Conservation (phyloP, 176 grass and related monocot genomes). For the Otatea glauca region DNA sequence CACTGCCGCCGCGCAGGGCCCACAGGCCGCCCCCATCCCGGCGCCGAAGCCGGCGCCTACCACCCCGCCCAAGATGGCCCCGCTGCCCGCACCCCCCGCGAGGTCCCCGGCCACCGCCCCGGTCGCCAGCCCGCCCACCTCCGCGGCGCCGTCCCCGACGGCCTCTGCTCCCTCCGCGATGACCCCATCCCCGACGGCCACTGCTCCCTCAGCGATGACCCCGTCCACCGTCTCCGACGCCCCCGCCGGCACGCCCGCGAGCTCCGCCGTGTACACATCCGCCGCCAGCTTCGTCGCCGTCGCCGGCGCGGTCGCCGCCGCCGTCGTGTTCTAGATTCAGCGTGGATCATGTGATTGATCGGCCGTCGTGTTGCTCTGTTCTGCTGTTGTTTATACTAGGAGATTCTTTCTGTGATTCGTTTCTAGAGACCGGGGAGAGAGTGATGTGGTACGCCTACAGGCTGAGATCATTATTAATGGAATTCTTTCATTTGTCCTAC, state of each 20-base stretch:
- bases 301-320: constrained; percentile 50
- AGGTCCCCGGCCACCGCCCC: constrained; percentile 45
- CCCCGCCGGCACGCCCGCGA: neutral
- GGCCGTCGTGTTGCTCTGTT: neutral
- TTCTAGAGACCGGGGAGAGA: constrained; percentile 25
- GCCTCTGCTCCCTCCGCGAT: constrained; percentile 23
- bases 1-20: constrained; percentile 31
- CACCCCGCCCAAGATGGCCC: constrained; percentile 50
- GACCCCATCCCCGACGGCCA: constrained; percentile 13
- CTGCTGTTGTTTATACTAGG: constrained; percentile 29
- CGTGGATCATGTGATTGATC: neutral
- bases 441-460: too few relatives aligned
- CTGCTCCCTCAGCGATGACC: constrained; percentile 30
- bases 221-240: constrained; percentile 6
- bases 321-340: constrained; percentile 48
- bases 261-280: constrained; percentile 15
- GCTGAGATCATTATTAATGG: too few relatives aligned
- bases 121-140: constrained; percentile 17
- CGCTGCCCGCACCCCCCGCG: constrained; percentile 43
- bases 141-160: constrained; percentile 41
- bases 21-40: constrained; percentile 20
- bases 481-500: constrained; percentile 52
- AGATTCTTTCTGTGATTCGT: constrained; percentile 41
- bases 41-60: constrained; percentile 24
- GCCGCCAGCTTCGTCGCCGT: constrained; percentile 46